These are phyloP conservation scores for Lasiosphaeriaceae sp. DNA, from an alignment of 495 filamentous ascomycete species.

Conservation along the genomic window DNA sequence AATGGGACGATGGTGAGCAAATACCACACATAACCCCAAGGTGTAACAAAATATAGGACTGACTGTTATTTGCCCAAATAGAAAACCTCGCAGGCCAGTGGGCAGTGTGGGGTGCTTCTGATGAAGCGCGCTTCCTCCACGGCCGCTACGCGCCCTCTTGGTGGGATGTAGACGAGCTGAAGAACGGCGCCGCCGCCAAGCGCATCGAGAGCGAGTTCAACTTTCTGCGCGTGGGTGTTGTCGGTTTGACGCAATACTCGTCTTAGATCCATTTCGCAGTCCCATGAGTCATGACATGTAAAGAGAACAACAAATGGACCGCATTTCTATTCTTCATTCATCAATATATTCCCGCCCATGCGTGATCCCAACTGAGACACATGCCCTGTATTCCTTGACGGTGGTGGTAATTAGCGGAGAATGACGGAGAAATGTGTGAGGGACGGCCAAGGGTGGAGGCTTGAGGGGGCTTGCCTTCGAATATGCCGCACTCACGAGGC, in stretches of 20 bases:
- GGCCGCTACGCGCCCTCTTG: constrained; percentile 45
- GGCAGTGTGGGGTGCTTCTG: constrained; percentile 45
- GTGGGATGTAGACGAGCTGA: constrained; percentile 55
- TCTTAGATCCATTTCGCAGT: neutral
- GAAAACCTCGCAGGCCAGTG: constrained; percentile 40
- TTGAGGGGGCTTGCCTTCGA: too few relatives aligned
- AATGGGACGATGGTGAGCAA: constrained; percentile 37
- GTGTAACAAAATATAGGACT: too few relatives aligned
- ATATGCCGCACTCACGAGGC: too few relatives aligned
- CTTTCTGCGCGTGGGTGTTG: constrained; percentile 11
- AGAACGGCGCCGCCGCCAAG: constrained; percentile 2
- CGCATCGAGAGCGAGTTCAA: constrained; percentile 2
- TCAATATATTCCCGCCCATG: too few relatives aligned
- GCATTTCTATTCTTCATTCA: too few relatives aligned
- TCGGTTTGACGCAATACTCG: neutral
- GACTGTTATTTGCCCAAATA: neutral
- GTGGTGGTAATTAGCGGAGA: too few relatives aligned
- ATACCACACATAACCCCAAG: neutral
- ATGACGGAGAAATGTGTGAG: too few relatives aligned
- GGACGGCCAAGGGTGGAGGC: too few relatives aligned
- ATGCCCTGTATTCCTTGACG: too few relatives aligned
- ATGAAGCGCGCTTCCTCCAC: constrained; percentile 50
- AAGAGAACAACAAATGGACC: too few relatives aligned
- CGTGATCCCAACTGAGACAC: too few relatives aligned
- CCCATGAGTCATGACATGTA: too few relatives aligned